Base-by-base conservation (phyloP, 2,329 filamentous ascomycete genomes). In the Scedosporium dehoogii region DNA sequence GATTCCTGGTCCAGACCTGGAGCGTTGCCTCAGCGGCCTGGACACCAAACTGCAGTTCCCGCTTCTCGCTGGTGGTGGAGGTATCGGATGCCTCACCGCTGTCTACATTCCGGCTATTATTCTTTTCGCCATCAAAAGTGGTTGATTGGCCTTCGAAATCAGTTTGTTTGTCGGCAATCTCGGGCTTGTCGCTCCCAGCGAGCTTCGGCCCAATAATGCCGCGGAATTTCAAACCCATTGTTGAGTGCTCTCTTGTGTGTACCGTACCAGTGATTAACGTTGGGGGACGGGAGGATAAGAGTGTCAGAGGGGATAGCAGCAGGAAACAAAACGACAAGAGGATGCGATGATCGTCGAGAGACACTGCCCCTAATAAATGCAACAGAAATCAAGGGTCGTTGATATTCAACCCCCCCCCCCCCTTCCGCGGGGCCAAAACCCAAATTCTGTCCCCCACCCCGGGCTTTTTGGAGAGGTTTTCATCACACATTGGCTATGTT, bases 21-120 rank as follows among this genome's bases (percentile, higher is more conserved):
- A 76, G 75, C 44, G 73, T 71, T 27, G 74, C 75, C 63, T 79
- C 72, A 46, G 77, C 73, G 33, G 72, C 68, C 62, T 72, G 70
- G 44, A 78, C 74, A 62, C 76, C 74, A n/a, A 69, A 64, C 65
- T 75, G 69, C 27, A 68, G 51, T 3, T 55, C 51, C 12, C 51
- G 18, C 51, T 55, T 55, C 23, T 55, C 51, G 51, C 23, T 68
- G 25, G 12, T 27, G 2, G 6, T 16, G 18, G 51, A 55, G 14
- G n/a, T 55, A 6, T 55, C 51, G 10, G 51, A 55, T n/a, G 18
- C 21, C 12, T 55, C 51, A 12, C 16, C 23, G 51, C 18, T 23
- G 23, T 23, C 23, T 23, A 55, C 6, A 55, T 14, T 14, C 21
- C 29, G 51, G 23, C 23, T n/a, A 10, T 4, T 7, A 27, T 23